Conservation (phyloP, 2,329 filamentous ascomycete species). For the Teratosphaeria viscida region DNA sequence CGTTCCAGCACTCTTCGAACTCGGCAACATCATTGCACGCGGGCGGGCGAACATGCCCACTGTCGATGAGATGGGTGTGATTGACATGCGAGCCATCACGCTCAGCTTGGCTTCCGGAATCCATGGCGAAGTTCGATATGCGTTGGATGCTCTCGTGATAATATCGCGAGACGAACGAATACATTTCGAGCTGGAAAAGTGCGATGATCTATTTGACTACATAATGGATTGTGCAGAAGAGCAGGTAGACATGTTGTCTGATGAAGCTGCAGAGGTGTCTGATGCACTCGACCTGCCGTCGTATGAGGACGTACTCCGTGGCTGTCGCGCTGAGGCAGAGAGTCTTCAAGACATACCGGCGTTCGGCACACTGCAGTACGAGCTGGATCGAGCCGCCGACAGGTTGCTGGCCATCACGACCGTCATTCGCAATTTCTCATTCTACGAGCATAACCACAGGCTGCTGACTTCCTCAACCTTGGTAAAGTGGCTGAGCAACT, state of each 20-base stretch:
- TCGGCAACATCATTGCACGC: slow-evolving; percentile 57
- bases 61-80: slow-evolving; percentile 68
- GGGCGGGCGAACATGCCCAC: slow-evolving; percentile 66
- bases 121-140: slow-evolving; percentile 77
- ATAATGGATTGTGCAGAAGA: slow-evolving; percentile 85
- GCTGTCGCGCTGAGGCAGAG: slow-evolving; percentile 53
- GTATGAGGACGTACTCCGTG: slow-evolving; percentile 78
- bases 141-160: slow-evolving; percentile 70
- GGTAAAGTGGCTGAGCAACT: slow-evolving; percentile 70
- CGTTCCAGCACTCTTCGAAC: slow-evolving; percentile 50
- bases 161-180: slow-evolving; percentile 56
- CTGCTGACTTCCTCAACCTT: slow-evolving; percentile 66
- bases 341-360: slow-evolving; percentile 60
- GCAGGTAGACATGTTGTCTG: slow-evolving; percentile 72
- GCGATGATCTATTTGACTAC: slow-evolving; percentile 80
- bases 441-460: slow-evolving; percentile 65
- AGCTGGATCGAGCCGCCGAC: slow-evolving; percentile 78
- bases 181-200: slow-evolving; percentile 59
- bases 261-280: slow-evolving; percentile 74
- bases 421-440: slow-evolving; percentile 86
- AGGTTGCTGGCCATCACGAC: slow-evolving; percentile 83
- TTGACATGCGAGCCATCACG: slow-evolving; percentile 83
- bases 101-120: slow-evolving; percentile 86
- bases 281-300: slow-evolving; percentile 73
- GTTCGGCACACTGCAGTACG: slow-evolving; percentile 67